Evolutionary conservation across 768 basidiomycete species (phyloP), one percentile per base, ranked within the genome.

Genomic region (Favolaschia claudopus): DNA sequence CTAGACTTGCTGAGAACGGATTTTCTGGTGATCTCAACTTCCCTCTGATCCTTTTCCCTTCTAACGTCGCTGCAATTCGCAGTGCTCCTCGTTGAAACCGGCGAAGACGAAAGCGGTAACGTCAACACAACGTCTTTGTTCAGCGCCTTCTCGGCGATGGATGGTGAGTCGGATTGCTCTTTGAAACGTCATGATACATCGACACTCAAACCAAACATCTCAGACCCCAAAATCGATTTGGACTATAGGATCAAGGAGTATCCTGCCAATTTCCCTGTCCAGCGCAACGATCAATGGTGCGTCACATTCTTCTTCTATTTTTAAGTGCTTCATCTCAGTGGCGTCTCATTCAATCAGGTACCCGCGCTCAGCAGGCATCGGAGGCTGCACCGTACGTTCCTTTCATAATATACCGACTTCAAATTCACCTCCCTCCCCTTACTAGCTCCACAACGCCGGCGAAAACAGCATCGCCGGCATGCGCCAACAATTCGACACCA

Each of bases 391-490:
- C 14, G 72, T 73, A 50, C 49, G 55, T 55, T 9, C n/a, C n/a
- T n/a, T n/a, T n/a, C n/a, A n/a, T n/a, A n/a, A n/a, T n/a, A n/a
- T n/a, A n/a, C n/a, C n/a, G n/a, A n/a, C n/a, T n/a, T n/a, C n/a
- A 28, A 17, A 13, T 25, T 29, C 28, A 14, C 29, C 24, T 27
- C 12, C 27, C 20, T 25, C 22, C 39, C 3, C 22, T 29, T 39
- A n/a, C 14, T 40, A 73, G 72, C 53, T 70, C 19, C 67, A 71
- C 58, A 73, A 73, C 55, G 70, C 67, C n/a, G 66, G 70, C 64
- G 62, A 70, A 50, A 73, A 71, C 45, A 69, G 68, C 19, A 67
- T 73, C 19, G 62, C 63, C 15, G 65, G 67, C 22, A 67, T 70
- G 24, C 29, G 61, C 25, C 56, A 60, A 34, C 67, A 67, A 54